phyloP scores from a whole-genome alignment of 2,329 filamentous ascomycete genomes.

The Cucurbitaria berberidis region DNA sequence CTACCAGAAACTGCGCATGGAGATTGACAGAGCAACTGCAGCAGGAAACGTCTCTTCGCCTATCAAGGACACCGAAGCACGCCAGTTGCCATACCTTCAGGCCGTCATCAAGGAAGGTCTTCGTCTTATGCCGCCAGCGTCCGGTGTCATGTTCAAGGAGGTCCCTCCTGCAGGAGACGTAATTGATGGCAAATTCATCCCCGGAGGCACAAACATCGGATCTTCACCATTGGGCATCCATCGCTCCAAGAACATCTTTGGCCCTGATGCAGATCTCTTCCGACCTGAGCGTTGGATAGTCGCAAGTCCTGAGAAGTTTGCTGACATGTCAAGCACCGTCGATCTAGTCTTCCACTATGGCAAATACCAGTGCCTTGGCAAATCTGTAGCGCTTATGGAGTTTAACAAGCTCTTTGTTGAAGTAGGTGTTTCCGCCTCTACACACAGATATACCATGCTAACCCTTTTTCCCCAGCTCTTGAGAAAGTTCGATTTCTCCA shows the following conservation, averaged over 20 bases:
- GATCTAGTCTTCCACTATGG: slow-evolving; percentile 38
- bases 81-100: slow-evolving; percentile 33
- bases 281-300: slow-evolving; percentile 28
- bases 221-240: slow-evolving; percentile 13
- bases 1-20: slow-evolving; percentile 51
- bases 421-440: not conserved
- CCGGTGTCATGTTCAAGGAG: slow-evolving; percentile 45
- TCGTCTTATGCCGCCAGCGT: slow-evolving; percentile 29
- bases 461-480: not conserved
- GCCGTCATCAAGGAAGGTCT: slow-evolving; percentile 42
- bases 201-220: slow-evolving; percentile 31
- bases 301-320: slow-evolving; percentile 39
- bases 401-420: slow-evolving; percentile 43
- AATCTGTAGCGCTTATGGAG: slow-evolving; percentile 34
- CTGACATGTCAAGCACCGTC: slow-evolving; percentile 29
- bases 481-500: not conserved
- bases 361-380: slow-evolving; percentile 33
- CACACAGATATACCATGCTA: not conserved
- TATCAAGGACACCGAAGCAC: slow-evolving; percentile 35
- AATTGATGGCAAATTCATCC: slow-evolving; percentile 25
- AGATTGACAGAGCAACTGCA: slow-evolving; percentile 51
- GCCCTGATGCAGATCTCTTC: slow-evolving; percentile 24
- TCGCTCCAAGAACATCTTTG: slow-evolving; percentile 22
- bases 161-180: slow-evolving; percentile 28
- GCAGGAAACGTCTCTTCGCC: slow-evolving; percentile 48